Evolutionary conservation across 2,329 filamentous ascomycete genomes (phyloP), one percentile per base, ranked within the genome.

Genomic region (Decorospora gaudefroyi): DNA sequence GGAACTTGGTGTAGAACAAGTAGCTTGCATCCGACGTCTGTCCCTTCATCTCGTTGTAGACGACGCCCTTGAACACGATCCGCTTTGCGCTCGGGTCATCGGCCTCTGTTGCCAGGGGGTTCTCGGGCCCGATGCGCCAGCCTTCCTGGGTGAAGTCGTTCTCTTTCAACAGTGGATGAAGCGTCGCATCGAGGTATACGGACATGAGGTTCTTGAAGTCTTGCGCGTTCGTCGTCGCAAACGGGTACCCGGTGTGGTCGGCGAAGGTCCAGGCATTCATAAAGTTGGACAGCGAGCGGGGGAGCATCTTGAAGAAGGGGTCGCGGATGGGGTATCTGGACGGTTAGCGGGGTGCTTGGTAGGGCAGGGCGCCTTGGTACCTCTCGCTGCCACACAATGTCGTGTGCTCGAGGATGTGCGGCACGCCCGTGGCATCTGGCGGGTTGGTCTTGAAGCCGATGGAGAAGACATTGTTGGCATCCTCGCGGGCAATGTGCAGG

Each of bases 1-100:
- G 90, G 72, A 95, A 99, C 39, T 87, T 82, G 57, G 96, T 95
- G 70, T 96, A 97, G 76, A 89, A 99, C 1, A 97, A 77, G 63
- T 99, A 99, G 56, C 90, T 90, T 5, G 92, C 90, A 69, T 99
- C 93, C 2, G 93, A 97, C 85, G 97, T 95, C 67, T 96, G 91
- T 0, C 93, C 93, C 74, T 99, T 99, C 93, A 99, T 99, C 75
- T 99, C 93, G 64, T 99, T 99, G 75, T 97, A 97, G 1, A 97
- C 92, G 1, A 97, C 93, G 17, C 92, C 92, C 74, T 97, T 97
- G 78, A 97, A 97, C 0, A 96, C 88, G 27, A 95, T 74, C 52
- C 83, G 83, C 68, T 84, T 82, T 64, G 84, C 81, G 42, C 84
- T 61, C 52, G 74, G 60, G 45, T 74, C 58, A 52, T 74, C 53